Percentiles rank a stretch among this genome's conserved stretches.
These are phyloP conservation scores for Septoria petroselini DNA, from an alignment of 2,329 filamentous ascomycete genomes.

Conservation along the genomic window DNA sequence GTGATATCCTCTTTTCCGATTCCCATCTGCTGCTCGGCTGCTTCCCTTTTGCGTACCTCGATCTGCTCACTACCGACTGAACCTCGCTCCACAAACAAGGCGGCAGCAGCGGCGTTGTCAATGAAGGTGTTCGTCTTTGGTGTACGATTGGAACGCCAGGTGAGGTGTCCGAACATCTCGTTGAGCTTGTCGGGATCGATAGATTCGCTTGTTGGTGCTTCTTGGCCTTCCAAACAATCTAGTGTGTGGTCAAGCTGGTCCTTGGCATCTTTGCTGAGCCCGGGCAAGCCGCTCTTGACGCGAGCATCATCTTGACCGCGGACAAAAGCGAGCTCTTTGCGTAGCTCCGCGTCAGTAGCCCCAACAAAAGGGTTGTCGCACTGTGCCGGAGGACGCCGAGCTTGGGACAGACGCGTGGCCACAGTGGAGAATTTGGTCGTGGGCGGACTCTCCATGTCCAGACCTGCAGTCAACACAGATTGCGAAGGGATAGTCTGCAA, in stretches of 20 bases:
- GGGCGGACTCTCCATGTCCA: not conserved
- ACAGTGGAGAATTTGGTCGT: not conserved
- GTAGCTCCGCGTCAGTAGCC: not conserved
- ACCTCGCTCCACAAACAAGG: constrained; percentile 2
- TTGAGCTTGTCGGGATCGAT: constrained; percentile 5
- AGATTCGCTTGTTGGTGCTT: constrained; percentile 1
- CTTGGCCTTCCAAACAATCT: constrained; percentile 10
- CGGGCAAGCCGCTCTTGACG: not conserved
- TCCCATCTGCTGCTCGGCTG: not conserved
- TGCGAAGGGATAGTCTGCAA: constrained; percentile 33
- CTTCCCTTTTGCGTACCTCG: not conserved
- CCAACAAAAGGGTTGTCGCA: not conserved
- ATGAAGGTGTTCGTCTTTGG: constrained; percentile 6
- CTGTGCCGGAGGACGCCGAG: not conserved
- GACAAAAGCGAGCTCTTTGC: not conserved
- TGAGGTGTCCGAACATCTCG: constrained; percentile 4
- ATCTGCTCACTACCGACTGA: constrained; percentile 6
- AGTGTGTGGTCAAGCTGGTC: constrained; percentile 14
- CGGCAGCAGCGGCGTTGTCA: constrained; percentile 5
- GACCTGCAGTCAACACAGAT: constrained; percentile 18
- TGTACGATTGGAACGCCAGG: not conserved
- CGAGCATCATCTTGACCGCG: not conserved
- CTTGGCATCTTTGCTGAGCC: constrained; percentile 9
- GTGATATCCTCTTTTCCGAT: not conserved
- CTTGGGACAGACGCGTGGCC: not conserved